A percentile compares a stretch with the other conserved stretches of the same genome.
Evolutionary conservation across 306 rosid species (phyloP).

Genomic region (Gillenia trifoliata): DNA sequence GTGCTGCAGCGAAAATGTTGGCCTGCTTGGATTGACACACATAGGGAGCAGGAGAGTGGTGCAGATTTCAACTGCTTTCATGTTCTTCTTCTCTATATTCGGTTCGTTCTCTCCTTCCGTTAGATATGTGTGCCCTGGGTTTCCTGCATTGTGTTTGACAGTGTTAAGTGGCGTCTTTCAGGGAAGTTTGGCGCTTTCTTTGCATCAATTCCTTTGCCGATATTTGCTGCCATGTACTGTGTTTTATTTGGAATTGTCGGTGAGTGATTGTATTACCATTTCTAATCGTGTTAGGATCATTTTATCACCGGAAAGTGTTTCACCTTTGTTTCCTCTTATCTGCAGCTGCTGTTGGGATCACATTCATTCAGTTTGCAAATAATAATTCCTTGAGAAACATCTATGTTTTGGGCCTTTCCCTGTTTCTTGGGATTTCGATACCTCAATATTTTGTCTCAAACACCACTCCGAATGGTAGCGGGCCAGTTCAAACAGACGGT

Average conservation of each 20-base stretch:
- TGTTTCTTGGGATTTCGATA: slow-evolving; percentile 86
- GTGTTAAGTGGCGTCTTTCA: slow-evolving; percentile 32
- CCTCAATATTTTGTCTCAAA: slow-evolving; percentile 71
- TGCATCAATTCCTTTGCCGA: slow-evolving; percentile 87
- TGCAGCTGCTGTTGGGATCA: slow-evolving; percentile 86
- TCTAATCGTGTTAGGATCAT: not conserved
- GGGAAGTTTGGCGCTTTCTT: slow-evolving; percentile 96
- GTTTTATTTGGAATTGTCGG: slow-evolving; percentile 81
- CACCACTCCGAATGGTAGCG: slow-evolving; percentile 64
- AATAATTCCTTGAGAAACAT: slow-evolving; percentile 78
- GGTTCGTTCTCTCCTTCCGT: slow-evolving; percentile 43
- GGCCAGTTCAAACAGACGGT: slow-evolving; percentile 70
- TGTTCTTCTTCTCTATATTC: slow-evolving; percentile 89
- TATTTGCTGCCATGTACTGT: slow-evolving; percentile 87
- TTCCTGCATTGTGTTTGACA: not conserved
- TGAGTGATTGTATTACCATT: slow-evolving; percentile 29
- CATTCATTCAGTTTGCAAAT: slow-evolving; percentile 59
- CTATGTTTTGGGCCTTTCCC: slow-evolving; percentile 68
- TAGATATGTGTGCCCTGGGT: not conserved
- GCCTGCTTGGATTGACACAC: slow-evolving; percentile 82
- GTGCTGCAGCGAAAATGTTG: slow-evolving; percentile 83
- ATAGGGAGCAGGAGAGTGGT: slow-evolving; percentile 96
- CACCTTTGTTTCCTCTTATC: not conserved
- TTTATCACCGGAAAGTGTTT: not conserved
- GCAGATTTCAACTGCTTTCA: slow-evolving; percentile 86